A percentile compares a stretch with the other conserved stretches of the same genome.
Conservation (phyloP, 768 basidiomycete species). For the Hortiboletus campestris region DNA sequence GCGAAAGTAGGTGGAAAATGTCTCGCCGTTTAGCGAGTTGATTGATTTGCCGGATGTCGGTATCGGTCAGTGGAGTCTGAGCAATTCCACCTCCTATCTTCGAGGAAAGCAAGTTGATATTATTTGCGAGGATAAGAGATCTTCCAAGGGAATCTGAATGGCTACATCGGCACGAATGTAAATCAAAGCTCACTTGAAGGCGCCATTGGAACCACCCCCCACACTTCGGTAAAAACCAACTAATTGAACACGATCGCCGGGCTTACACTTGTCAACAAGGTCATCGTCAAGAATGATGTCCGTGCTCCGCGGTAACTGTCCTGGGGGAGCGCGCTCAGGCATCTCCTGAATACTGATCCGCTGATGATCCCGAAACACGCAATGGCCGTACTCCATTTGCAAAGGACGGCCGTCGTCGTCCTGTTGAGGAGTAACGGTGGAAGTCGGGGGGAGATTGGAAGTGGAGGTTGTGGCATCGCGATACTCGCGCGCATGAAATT, state of each 20-base stretch:
- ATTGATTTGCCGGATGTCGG: constrained; percentile 94
- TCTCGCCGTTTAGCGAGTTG: constrained; percentile 84
- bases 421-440: constrained; percentile 83
- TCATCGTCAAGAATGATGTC: constrained; percentile 97
- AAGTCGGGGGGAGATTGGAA: constrained; percentile 81
- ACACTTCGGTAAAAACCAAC: constrained; percentile 94
- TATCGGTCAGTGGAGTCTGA: constrained; percentile 86
- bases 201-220: constrained; percentile 84
- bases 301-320: constrained; percentile 92
- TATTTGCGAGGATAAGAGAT: constrained; percentile 91
- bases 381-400: constrained; percentile 90
- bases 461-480: constrained; percentile 89
- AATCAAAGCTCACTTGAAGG: constrained; percentile 77
- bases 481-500: constrained; percentile 86
- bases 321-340: constrained; percentile 98
- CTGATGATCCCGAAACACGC: constrained; percentile 94
- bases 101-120: constrained; percentile 90
- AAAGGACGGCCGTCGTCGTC: constrained; percentile 88
- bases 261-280: constrained; percentile 95
- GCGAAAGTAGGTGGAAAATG: constrained; percentile 85
- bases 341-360: constrained; percentile 98
- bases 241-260: constrained; percentile 94
- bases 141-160: constrained; percentile 40
- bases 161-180: constrained; percentile 2
- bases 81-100: constrained; percentile 96